Base-by-base conservation (phyloP, 1,139 yeast genomes). In the Saccharomycopsis crataegensis region DNA sequence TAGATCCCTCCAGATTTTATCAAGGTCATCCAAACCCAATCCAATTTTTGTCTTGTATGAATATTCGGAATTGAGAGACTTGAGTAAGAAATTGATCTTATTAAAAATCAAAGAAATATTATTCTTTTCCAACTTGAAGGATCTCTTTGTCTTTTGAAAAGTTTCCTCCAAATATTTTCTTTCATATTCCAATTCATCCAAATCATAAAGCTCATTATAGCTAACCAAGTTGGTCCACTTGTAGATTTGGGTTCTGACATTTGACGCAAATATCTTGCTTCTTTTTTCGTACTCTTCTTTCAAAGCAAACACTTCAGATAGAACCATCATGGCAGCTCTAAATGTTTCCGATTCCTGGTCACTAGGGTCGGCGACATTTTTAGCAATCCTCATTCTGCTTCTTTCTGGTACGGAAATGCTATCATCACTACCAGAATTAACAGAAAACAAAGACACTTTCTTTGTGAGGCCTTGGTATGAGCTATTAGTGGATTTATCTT, bases 251-350 rank as follows among this genome's bases (percentile, higher is more conserved):
- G 51, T 52, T 28, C 46, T 17, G 16, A 54, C 34, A 11, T 54
- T 52, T 16, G 55, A 51, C 1, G 58, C 48, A 32, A 65, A 53
- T 9, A 51, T 49, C 17, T 59, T 64, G 12, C 61, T 50, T 31
- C 61, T 52, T 1, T 44, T 45, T 17, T 62, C 61, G 50, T 60
- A 63, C 3, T 59, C 56, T 17, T 47, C 49, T 48, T 65, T 62
- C 44, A 59, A 46, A 14, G 49, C 43, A 4, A 59, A 52, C 6
- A 65, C 53, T n/a, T 61, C 16, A 3, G 50, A 12, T 8, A 54
- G 33, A 6, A 6, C 14, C 28, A 38, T 11, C 52, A 54, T 48
- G 38, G 31, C 11, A 14, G 33, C 34, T 37, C 54, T 50, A 38
- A 53, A 50, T 17, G n/a, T 37, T 14, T 37, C 41, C 14, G 16